Evolutionary conservation across 2,329 filamentous ascomycete species (phyloP), one percentile per base, ranked within the genome.

Genomic region (Claviceps humidiphila): DNA sequence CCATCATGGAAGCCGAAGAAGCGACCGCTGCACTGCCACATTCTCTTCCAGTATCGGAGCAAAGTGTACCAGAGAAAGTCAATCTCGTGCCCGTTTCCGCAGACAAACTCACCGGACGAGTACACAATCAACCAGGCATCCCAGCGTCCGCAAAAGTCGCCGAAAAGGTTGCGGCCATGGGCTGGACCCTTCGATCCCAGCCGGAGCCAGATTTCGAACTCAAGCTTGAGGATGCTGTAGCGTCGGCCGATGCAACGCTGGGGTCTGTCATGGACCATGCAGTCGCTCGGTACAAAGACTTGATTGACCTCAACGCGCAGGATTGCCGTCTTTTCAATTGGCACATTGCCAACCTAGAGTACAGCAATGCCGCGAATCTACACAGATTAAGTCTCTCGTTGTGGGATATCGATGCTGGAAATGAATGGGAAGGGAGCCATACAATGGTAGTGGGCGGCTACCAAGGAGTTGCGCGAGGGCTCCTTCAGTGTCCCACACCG

Each of bases 331-430:
- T 98, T 16, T 77, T 97, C 62, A 98, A 96, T 63, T 98, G 93
- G 93, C 94, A 98, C 67, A 86, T 96, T 66, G 94, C 94, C 58
- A 98, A 98, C 63, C 76, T 98, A 14, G 93, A 98, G 67, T 98
- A 98, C 64, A 94, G 91, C 56, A 98, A 97, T 66, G 93, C 93
- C 2, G 87, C 84, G 2, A 94, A 89, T 58, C 82, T 95, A 51
- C 84, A 86, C 58, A 85, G 86, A 56, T 78, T 98, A 17, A 97
- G 91, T 66, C 78, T 98, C 14, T 82, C 84, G 7, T 84, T 90
- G 0, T 97, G 94, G 88, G 94, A 98, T 66, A 89, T 98, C 61
- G 94, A 98, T 63, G 89, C 90, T 49, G 93, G 93, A 0, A 96
- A 98, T 60, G 93, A 98, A 64, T 98, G 95, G 72, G 90, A 96